phyloP scores from a whole-genome alignment of 345 rosid species.

The Noccaea bulbosa region DNA sequence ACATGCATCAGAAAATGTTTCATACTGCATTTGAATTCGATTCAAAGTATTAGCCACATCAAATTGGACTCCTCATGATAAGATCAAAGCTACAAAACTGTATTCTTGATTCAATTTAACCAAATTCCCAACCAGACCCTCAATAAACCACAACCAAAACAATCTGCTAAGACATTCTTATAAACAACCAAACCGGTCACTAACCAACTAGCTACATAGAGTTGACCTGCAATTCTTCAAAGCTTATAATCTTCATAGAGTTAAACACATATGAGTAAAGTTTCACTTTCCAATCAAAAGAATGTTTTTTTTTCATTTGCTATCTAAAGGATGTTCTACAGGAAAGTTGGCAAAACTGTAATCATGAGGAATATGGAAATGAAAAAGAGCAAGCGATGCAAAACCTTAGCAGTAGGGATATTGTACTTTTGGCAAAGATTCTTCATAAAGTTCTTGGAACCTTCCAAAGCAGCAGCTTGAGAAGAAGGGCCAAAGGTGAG shows the following conservation, averaged over 20 bases:
- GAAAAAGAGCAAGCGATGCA: neutral
- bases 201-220: constrained; percentile 16
- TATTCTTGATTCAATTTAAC: neutral
- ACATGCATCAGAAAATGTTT: constrained; percentile 65
- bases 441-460: constrained; percentile 96
- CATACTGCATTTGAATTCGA: constrained; percentile 54
- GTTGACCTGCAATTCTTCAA: neutral
- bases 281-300: constrained; percentile 6
- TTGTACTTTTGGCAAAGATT: constrained; percentile 78
- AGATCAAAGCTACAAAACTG: neutral
- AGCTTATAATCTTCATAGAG: neutral
- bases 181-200: neutral
- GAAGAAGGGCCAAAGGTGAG: constrained; percentile 94
- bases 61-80: neutral
- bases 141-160: too few relatives aligned
- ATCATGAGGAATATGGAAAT: neutral
- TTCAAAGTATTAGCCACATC: constrained; percentile 3
- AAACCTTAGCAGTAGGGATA: constrained; percentile 97
- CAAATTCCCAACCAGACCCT: too few relatives aligned
- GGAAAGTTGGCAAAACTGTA: neutral
- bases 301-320: neutral
- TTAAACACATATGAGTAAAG: neutral
- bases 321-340: too few relatives aligned
- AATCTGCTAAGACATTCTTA: constrained; percentile 9
- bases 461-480: constrained; percentile 96